phyloP scores from a whole-genome alignment of 164 flowering plant genomes.

The Saururus chinensis region DNA sequence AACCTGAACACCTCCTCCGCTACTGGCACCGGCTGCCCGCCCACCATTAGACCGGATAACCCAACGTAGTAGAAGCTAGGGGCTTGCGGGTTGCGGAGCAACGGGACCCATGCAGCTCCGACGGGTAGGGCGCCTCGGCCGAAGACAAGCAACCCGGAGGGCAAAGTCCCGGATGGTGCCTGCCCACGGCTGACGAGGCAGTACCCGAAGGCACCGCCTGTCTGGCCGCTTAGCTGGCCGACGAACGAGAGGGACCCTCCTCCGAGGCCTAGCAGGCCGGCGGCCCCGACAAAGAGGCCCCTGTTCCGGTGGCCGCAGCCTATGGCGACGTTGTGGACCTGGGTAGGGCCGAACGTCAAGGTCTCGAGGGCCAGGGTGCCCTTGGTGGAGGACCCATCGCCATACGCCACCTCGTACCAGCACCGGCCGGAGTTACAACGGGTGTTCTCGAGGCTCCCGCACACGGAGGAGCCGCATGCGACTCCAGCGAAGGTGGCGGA shows the following conservation, averaged over 20 bases:
- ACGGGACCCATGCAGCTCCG: slow-evolving; percentile 70
- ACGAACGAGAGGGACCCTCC: slow-evolving; percentile 77
- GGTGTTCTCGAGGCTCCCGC: slow-evolving; percentile 35
- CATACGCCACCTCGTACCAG: slow-evolving; percentile 60
- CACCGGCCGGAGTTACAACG: slow-evolving; percentile 55
- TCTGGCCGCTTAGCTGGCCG: slow-evolving; percentile 71
- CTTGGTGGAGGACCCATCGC: slow-evolving; percentile 64
- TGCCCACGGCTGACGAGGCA: slow-evolving; percentile 74
- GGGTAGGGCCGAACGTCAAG: slow-evolving; percentile 39
- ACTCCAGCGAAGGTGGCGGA: slow-evolving; percentile 66
- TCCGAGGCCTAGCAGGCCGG: slow-evolving; percentile 84
- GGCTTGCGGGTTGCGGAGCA: slow-evolving; percentile 52
- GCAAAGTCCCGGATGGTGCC: slow-evolving; percentile 3
- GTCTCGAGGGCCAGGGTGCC: slow-evolving; percentile 58
- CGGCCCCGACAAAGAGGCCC: slow-evolving; percentile 87
- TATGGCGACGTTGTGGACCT: slow-evolving; percentile 57
- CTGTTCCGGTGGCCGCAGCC: slow-evolving; percentile 87
- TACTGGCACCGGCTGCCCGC: slow-evolving; percentile 50
- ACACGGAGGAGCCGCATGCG: slow-evolving; percentile 49
- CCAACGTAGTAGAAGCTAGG: slow-evolving; percentile 77
- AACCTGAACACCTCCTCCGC: slow-evolving; percentile 38
- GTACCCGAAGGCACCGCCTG: slow-evolving; percentile 71
- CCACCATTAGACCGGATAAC: slow-evolving; percentile 73
- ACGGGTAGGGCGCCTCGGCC: slow-evolving; percentile 62
- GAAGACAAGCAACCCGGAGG: slow-evolving; percentile 54